Evolutionary conservation across 2,329 filamentous ascomycete genomes (phyloP).

Genomic region (Tympanopsis confertula): DNA sequence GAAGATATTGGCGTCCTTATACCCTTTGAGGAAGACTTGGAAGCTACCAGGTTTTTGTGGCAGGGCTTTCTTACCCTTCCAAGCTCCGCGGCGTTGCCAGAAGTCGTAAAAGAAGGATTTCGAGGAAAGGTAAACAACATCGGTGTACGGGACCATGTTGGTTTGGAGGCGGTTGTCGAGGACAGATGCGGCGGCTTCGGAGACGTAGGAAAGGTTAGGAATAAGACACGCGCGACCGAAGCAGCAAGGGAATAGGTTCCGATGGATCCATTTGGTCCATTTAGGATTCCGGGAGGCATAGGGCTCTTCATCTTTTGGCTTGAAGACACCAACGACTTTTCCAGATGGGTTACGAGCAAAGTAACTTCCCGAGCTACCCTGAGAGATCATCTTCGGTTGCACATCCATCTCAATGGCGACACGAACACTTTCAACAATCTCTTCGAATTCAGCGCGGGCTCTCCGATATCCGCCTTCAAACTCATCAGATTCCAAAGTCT

Average conservation of each 20-base stretch:
- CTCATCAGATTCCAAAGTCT: conserved; percentile 56
- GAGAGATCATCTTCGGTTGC: conserved; percentile 90
- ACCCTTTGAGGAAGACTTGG: conserved; percentile 93
- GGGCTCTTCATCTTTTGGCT: conserved; percentile 96
- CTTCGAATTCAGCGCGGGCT: conserved; percentile 54
- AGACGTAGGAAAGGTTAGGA: conserved; percentile 94
- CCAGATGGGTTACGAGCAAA: conserved; percentile 86
- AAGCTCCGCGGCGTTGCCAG: conserved; percentile 83
- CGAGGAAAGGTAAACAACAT: conserved; percentile 84
- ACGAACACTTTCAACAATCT: conserved; percentile 79
- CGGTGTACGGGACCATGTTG: conserved; percentile 89
- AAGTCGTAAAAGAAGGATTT: conserved; percentile 98
- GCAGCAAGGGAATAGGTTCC: conserved; percentile 93
- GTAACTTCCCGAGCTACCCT: conserved; percentile 95
- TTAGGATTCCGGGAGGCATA: conserved; percentile 96
- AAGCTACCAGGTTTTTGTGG: conserved; percentile 91
- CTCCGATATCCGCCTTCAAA: conserved; percentile 60
- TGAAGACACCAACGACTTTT: conserved; percentile 95
- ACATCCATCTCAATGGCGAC: conserved; percentile 79
- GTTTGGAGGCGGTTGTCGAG: conserved; percentile 83
- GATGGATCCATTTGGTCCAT: conserved; percentile 99
- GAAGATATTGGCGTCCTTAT: conserved; percentile 93
- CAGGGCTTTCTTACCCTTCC: conserved; percentile 74
- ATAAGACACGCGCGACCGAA: conserved; percentile 92
- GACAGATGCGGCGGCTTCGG: conserved; percentile 91